Base-by-base conservation (phyloP, 768 basidiomycete species). In the Roridomyces roridus region DNA sequence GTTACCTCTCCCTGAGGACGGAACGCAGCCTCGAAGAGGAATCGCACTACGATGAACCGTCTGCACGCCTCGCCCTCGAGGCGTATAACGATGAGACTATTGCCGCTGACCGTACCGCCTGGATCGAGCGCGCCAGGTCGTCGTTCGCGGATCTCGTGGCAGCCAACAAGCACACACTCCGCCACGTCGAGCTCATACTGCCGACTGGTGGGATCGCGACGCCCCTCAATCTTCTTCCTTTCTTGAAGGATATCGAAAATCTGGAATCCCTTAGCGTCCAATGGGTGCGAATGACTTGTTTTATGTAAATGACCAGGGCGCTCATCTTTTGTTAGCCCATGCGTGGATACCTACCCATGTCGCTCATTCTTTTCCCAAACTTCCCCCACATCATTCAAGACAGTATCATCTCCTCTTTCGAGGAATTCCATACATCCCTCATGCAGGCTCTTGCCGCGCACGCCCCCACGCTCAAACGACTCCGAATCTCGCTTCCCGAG, bases 401-500 rank as follows among this genome's bases (percentile, higher is more conserved):
- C 12, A 36, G 5, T 24, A 41, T 55, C 24, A 25, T 11, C 18
- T 6, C 46, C 1, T 10, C 23, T 4, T 35, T 48, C 6, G n/a
- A 35, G 28, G 15, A 26, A 43, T n/a, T n/a, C n/a, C n/a, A n/a
- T n/a, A n/a, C n/a, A n/a, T n/a, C n/a, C n/a, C n/a, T n/a, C n/a
- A n/a, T 48, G 21, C 23, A 17, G 6, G 8, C 43, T n/a, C 46
- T 48, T n/a, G 21, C 23, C 5, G 12, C 34, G 2, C 54, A 55
- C 31, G 37, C 46, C 2, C 4, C 2, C 40, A 18, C 54, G 10
- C 54, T 55, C 31, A 55, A 47, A 12, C 39, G 54, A 4, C 29
- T 51, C n/a, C 49, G 49, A 11, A 42, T 51, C 29, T 48, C 31
- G 15, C 55, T 49, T 26, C 55, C 55, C 15, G 24, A 56, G 34